Percentiles rank a stretch among this genome's conserved stretches.
Evolutionary conservation across 306 rosid species (phyloP).

Genomic region (Prunus armeniaca): DNA sequence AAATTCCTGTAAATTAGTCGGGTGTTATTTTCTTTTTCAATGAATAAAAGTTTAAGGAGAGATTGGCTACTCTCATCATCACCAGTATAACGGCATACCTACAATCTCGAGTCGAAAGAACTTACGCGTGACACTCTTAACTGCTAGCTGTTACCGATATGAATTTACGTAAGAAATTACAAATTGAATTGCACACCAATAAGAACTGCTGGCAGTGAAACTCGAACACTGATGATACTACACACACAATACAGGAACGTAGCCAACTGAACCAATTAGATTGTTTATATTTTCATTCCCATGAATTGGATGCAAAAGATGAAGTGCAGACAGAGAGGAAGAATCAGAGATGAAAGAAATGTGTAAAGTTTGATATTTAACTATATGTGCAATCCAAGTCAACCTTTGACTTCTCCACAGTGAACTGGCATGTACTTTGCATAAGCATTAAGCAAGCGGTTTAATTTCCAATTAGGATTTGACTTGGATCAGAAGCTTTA

Average conservation of each 20-base stretch:
- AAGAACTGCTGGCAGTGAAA: fast-evolving
- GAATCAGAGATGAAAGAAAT: background rate
- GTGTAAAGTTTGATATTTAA: background rate
- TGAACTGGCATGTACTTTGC: conserved; percentile 9
- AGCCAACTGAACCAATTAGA: too few relatives aligned
- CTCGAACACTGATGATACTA: fast-evolving
- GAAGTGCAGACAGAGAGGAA: background rate
- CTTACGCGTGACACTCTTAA: fast-evolving
- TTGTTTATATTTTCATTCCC: too few relatives aligned
- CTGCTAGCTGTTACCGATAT: fast-evolving
- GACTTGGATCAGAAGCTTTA: background rate
- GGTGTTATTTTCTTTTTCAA: background rate
- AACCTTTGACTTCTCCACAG: background rate
- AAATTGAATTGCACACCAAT: too few relatives aligned
- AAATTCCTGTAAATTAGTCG: conserved; percentile 1
- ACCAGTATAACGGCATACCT: fast-evolving
- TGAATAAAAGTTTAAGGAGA: too few relatives aligned
- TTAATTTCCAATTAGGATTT: background rate
- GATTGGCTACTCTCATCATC: fast-evolving
- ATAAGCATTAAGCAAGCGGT: background rate
- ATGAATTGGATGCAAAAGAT: conserved; percentile 10
- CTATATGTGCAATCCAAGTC: background rate
- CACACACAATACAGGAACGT: too few relatives aligned
- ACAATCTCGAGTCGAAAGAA: fast-evolving
- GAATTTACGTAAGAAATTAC: too few relatives aligned